Base-by-base conservation (phyloP, 2,329 filamentous ascomycete species). In the Pseudopyricularia javanii region DNA sequence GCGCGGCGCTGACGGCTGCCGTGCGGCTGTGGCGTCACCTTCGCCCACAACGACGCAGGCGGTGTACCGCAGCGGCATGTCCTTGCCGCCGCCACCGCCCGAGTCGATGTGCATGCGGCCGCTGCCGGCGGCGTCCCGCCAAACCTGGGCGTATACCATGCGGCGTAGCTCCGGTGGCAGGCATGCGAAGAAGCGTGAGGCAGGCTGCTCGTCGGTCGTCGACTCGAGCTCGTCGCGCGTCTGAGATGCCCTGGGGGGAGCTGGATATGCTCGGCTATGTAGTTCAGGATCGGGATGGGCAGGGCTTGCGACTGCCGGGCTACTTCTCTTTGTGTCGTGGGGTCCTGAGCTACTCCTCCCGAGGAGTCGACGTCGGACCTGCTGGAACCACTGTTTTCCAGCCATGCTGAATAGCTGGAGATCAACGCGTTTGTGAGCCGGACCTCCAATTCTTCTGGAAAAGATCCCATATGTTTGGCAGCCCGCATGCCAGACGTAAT, bases 151-250 rank as follows among this genome's bases (percentile, higher is more conserved):
- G 40, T 58, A 58, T 53, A 57, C 51, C 50, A 58, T 51, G 3
- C 54, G 49, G 15, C 57, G 57, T 22, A 58, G 17, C 51, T 58
- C 57, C 8, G 48, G 50, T 1, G 57, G 57, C 3, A 58, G 56
- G 17, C 34, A 14, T 24, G 47, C 33, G 55, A 63, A 61, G 49
- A 60, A 56, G 20, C 49, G 24, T n/a, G 61, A 57, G 47, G 61
- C 56, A 22, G 45, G 26, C 14, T 56, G 54, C 56, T 47, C 37
- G 35, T 52, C 30, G 3, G 53, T 40, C 6, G 26, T 52, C 24
- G 40, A 24, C 40, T 52, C 50, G 50, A 52, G 50, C 22, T 52
- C 50, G 20, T 9, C 40, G 50, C 50, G 40, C 35, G 37, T 52
- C 24, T 9, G 3, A 14, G 22, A n/a, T 15, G 15, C n/a, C n/a